Evolutionary conservation across 208 protist genomes (phyloP).

Genomic region (Balamuthia mandrillaris): DNA sequence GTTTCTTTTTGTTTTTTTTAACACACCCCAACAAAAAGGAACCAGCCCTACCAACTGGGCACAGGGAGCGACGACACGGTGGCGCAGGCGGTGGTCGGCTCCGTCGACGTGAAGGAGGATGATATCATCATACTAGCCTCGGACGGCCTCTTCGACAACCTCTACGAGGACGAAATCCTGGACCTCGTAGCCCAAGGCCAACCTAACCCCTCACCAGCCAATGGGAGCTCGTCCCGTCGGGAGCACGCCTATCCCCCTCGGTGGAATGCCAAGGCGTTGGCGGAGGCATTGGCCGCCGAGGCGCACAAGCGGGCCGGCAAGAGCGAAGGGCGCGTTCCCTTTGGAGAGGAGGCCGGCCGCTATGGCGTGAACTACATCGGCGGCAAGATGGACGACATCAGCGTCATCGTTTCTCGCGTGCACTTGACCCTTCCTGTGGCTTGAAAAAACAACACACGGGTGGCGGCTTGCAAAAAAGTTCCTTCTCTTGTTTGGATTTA

Average conservation of each 20-base stretch:
- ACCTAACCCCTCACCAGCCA: too few relatives aligned
- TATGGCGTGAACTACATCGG: neutral
- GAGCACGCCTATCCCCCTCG: too few relatives aligned
- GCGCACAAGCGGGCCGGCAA: neutral
- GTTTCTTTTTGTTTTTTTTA: too few relatives aligned
- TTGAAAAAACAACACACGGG: too few relatives aligned
- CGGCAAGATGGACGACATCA: constrained; percentile 38
- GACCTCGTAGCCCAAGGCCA: neutral
- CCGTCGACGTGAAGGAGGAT: neutral
- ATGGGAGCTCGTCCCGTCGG: too few relatives aligned
- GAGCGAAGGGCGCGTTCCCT: neutral
- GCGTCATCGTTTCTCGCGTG: constrained; percentile 11
- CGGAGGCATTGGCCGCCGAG: neutral
- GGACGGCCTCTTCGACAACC: constrained; percentile 32
- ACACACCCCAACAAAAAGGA: too few relatives aligned
- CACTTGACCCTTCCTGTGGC: too few relatives aligned
- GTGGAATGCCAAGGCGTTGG: neutral
- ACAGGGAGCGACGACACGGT: neutral
- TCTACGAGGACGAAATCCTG: constrained; percentile 15
- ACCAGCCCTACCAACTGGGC: neutral
- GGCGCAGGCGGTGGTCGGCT: neutral
- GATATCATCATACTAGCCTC: neutral
- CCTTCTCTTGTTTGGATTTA: too few relatives aligned
- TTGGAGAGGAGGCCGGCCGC: neutral
- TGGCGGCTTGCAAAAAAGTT: too few relatives aligned